phyloP scores from a whole-genome alignment of 2,329 filamentous ascomycete species.

The Aspergillus aculeatus region DNA sequence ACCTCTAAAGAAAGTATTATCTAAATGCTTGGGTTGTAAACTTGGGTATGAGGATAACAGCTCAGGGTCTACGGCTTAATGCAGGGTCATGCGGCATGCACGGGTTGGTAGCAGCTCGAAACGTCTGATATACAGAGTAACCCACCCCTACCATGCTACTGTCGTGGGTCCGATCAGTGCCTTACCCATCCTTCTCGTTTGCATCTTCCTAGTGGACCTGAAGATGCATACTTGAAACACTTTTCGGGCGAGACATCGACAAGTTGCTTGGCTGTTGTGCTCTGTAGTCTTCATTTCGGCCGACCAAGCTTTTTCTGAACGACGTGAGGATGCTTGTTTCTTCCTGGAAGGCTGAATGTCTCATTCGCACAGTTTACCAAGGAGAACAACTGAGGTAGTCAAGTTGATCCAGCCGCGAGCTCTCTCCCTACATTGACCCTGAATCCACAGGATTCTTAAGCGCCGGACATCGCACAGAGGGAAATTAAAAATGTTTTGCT shows the following conservation, averaged over 20 bases:
- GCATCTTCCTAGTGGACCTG: background rate
- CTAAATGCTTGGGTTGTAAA: background rate
- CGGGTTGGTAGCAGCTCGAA: background rate
- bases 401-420: no score
- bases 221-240: constrained; percentile 12
- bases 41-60: background rate
- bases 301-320: constrained; percentile 7
- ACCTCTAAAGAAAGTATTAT: background rate
- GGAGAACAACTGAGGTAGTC: background rate
- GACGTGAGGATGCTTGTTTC: background rate
- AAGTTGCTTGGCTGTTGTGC: background rate
- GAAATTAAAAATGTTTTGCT: no score
- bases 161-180: background rate
- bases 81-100: background rate
- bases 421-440: no score
- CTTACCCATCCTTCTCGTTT: background rate
- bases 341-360: background rate
- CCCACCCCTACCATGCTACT: background rate
- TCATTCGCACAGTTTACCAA: background rate
- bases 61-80: background rate
- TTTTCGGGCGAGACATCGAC: background rate
- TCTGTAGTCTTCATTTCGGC: background rate
- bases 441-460: no score
- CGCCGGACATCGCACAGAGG: no score
- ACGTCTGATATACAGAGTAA: background rate